phyloP scores from a whole-genome alignment of 2,329 filamentous ascomycete species.

The Cordyceps sp. region DNA sequence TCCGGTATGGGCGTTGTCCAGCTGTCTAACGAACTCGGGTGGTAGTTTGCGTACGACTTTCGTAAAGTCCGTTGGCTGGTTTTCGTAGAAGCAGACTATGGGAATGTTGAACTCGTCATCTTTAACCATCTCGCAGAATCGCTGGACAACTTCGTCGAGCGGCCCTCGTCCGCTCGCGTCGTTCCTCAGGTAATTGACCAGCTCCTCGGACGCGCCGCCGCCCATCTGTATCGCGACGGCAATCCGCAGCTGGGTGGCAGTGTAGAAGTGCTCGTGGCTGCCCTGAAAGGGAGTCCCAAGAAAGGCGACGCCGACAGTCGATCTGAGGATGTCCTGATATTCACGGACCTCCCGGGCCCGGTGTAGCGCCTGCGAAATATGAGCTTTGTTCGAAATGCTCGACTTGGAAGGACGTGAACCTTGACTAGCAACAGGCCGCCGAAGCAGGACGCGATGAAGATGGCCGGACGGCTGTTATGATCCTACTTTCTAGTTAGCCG shows the following conservation, averaged over 20 bases:
- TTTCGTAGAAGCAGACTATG: not conserved
- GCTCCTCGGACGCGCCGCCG: not conserved
- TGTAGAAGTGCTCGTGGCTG: not conserved
- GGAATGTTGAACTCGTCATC: not conserved
- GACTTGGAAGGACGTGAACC: not conserved
- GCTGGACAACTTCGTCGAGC: not conserved
- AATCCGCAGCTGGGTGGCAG: not conserved
- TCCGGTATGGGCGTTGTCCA: not conserved
- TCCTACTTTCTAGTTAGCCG: not conserved
- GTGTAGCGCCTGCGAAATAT: not conserved
- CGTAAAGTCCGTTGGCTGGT: not conserved
- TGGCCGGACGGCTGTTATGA: not conserved
- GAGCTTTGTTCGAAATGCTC: no score
- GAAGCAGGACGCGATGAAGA: not conserved
- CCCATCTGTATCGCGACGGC: not conserved
- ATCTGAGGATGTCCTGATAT: not conserved
- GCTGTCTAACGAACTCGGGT: not conserved
- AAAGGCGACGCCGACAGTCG: not conserved
- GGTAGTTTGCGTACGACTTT: not conserved
- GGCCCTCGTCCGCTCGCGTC: not conserved
- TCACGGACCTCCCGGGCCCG: not conserved
- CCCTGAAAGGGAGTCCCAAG: not conserved
- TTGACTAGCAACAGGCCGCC: not conserved
- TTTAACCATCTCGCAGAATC: not conserved
- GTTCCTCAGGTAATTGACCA: not conserved